Evolutionary conservation across 768 basidiomycete species (phyloP), one percentile per base, ranked within the genome.

Genomic region (Tephrocybe sp.): DNA sequence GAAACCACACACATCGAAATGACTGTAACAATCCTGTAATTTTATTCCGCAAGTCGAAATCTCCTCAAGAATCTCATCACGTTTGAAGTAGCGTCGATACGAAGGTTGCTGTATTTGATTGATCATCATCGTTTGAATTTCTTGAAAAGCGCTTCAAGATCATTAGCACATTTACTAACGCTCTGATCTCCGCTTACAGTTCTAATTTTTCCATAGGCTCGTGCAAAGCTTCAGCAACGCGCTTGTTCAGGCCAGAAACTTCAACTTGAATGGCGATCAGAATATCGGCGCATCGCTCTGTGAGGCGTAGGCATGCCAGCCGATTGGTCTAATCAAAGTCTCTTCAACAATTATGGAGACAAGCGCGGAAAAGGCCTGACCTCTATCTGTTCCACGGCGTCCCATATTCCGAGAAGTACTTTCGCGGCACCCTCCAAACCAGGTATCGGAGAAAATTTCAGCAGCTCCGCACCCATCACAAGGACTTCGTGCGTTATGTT

Each of bases 21-120:
- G 71, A 17, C 66, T 64, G 41, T 86, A 63, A 6, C 81, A 80
- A 51, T 88, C 83, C 10, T 72, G 73, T 17, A 91, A 73, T 4
- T 70, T 71, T 8, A 72, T 68, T 39, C 85, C 79, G 40, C 84
- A 84, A 2, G 53, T 71, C 0, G 64, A 57, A 15, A 92, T 81
- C 32, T 79, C 76, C 8, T 70, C 65, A 21, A 74, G 61, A 26
- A 83, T 83, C 52, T 91, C 88, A 25, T 88, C 85, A 30, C 86
- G 78, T 61, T 83, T 83, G 23, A 93, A 72, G 61, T 88, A 91
- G 7, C 88, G 76, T 65, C 87, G 86, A 58, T 90, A 64, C 69
- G 87, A 88, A 0, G 88, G 83, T 7, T 86, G 71, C 34, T 79
- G 68, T n/a, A 74, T 71, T 54, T 86, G 81, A 51, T 78, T 81